phyloP scores from a whole-genome alignment of 140 eudicot species.

The Stevia rebaudiana region DNA sequence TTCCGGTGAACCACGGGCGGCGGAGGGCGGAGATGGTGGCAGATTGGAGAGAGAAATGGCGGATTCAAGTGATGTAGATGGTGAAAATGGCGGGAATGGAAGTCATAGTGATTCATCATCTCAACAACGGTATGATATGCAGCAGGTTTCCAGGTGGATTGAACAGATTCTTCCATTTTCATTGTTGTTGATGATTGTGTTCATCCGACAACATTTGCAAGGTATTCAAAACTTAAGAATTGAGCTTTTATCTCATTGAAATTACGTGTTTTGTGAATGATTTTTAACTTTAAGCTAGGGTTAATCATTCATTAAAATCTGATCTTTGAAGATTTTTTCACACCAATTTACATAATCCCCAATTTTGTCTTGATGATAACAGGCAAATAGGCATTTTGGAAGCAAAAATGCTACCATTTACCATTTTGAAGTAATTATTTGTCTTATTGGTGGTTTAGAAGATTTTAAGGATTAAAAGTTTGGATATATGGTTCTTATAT shows the following conservation, averaged over 20 bases:
- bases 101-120: constrained; percentile 44
- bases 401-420: background rate
- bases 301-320: background rate
- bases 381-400: background rate
- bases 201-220: constrained; percentile 96
- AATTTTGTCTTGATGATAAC: background rate
- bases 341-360: background rate
- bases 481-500: background rate
- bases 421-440: background rate
- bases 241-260: background rate
- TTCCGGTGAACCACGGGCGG: constrained; percentile 13
- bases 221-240: constrained; percentile 35
- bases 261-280: too few relatives aligned
- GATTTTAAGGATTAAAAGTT: background rate
- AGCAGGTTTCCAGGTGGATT: constrained; percentile 73
- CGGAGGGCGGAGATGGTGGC: constrained; percentile 20
- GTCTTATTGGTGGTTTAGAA: background rate
- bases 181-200: constrained; percentile 64
- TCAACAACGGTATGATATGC: constrained; percentile 79
- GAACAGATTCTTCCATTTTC: constrained; percentile 90
- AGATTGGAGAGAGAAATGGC: constrained; percentile 26
- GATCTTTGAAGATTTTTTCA: background rate
- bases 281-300: background rate
- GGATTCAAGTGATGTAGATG: constrained; percentile 34
- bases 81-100: constrained; percentile 27